These are phyloP conservation scores for Candida broadrunensis DNA, from an alignment of 805 yeast genomes.

Conservation along the genomic window DNA sequence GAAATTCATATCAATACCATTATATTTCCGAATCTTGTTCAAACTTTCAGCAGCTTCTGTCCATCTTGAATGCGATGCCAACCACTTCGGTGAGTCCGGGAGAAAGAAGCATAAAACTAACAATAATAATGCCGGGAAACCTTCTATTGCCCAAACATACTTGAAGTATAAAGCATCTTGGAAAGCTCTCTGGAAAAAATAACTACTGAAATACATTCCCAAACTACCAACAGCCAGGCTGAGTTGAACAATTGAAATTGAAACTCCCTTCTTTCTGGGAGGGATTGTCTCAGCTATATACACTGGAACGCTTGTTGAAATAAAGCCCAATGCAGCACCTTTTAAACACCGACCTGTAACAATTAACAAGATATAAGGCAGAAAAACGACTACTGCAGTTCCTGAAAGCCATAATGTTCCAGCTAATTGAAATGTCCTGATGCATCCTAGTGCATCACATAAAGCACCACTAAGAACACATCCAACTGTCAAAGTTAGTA, in stretches of 20 bases:
- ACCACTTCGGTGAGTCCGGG: conserved; percentile 34
- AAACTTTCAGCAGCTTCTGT: conserved; percentile 29
- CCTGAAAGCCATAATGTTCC: conserved; percentile 28
- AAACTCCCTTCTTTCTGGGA: conserved; percentile 15
- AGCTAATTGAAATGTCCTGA: conserved; percentile 18
- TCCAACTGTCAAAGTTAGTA: conserved; percentile 23
- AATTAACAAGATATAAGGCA: conserved; percentile 21
- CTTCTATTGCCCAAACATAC: conserved; percentile 17
- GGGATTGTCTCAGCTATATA: conserved; percentile 30
- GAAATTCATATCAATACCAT: conserved; percentile 6
- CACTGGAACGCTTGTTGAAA: conserved; percentile 27
- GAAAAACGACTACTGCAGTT: conserved; percentile 17
- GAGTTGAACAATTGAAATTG: conserved; percentile 21
- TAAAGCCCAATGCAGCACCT: conserved; percentile 31
- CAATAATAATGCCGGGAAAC: conserved; percentile 17
- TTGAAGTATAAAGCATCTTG: conserved; percentile 11
- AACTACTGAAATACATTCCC: conserved; percentile 12
- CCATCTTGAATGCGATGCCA: conserved; percentile 29
- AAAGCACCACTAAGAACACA: conserved; percentile 26
- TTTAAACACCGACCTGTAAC: conserved; percentile 26
- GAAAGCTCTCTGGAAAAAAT: conserved; percentile 10
- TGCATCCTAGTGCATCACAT: conserved; percentile 27
- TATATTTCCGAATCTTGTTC: conserved; percentile 9
- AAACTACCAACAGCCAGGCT: conserved; percentile 16
- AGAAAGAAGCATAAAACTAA: conserved; percentile 16